Conservation (phyloP, 2,329 filamentous ascomycete genomes). For the Penicillium concentricum region DNA sequence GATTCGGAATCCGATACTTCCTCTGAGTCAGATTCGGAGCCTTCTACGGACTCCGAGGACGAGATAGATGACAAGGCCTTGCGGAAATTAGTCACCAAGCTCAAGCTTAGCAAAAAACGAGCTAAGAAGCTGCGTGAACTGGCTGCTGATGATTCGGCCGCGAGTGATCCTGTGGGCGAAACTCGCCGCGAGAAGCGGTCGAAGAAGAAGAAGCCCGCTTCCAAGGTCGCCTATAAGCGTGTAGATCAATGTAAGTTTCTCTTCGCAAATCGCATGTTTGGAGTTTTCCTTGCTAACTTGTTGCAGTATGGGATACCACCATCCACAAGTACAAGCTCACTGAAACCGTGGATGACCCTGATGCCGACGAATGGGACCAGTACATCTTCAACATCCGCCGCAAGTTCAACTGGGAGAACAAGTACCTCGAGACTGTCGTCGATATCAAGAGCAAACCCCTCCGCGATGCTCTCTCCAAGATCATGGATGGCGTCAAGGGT, state of each 20-base stretch:
- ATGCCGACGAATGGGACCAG: conserved; percentile 67
- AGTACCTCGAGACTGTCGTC: conserved; percentile 70
- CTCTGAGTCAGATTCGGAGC: conserved; percentile 26
- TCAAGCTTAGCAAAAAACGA: conserved; percentile 36
- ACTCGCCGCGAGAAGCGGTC: conserved; percentile 21
- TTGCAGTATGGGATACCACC: conserved; percentile 50
- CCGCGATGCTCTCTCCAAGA: conserved; percentile 66
- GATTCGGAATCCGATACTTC: conserved; percentile 14
- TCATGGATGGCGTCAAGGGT: conserved; percentile 75
- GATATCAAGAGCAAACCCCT: conserved; percentile 83
- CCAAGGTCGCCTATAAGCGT: conserved; percentile 65
- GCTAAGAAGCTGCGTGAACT: conserved; percentile 30
- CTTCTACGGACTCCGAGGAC: conserved; percentile 30
- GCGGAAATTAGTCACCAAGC: conserved; percentile 30
- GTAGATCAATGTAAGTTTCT: conserved; percentile 57
- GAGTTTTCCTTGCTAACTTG: background rate
- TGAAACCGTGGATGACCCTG: conserved; percentile 64
- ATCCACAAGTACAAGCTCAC: conserved; percentile 66
- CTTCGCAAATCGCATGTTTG: background rate
- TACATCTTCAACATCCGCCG: conserved; percentile 81
- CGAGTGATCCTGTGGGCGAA: conserved; percentile 24
- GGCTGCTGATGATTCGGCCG: conserved; percentile 31
- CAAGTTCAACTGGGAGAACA: conserved; percentile 80
- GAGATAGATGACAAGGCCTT: conserved; percentile 33
- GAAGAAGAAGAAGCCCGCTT: conserved; percentile 50